Evolutionary conservation across 2,329 filamentous ascomycete genomes (phyloP).

Genomic region (Verticillium tricorpus): DNA sequence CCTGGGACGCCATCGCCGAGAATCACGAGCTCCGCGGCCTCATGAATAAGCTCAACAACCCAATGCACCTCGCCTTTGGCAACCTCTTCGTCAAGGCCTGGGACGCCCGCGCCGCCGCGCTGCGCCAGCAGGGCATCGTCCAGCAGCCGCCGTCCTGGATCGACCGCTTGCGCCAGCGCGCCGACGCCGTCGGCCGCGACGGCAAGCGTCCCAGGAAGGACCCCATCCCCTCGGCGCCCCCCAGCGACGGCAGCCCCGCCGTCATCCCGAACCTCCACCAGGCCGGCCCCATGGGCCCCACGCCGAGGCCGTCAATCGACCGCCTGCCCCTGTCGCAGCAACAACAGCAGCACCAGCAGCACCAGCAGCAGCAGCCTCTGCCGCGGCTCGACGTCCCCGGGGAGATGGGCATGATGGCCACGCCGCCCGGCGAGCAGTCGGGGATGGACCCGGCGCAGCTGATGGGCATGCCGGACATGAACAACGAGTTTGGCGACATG

Average conservation of each 20-base stretch:
- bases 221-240: constrained; percentile 1
- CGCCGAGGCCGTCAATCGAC: background rate
- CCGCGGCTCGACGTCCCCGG: constrained; percentile 10
- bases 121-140: constrained; percentile 37
- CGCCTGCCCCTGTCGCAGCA: background rate
- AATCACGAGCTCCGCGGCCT: constrained; percentile 50
- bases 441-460: constrained; percentile 4
- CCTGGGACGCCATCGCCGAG: constrained; percentile 52
- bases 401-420: constrained; percentile 24
- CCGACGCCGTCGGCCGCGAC: constrained; percentile 24
- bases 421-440: constrained; percentile 18
- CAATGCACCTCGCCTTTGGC: constrained; percentile 54
- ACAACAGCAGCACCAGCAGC: constrained; percentile 6
- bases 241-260: background rate
- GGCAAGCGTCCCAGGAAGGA: constrained; percentile 11
- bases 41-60: constrained; percentile 44
- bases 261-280: background rate
- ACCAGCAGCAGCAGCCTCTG: constrained; percentile 15
- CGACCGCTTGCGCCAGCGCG: constrained; percentile 38
- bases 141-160: constrained; percentile 43
- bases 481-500: constrained; percentile 32
- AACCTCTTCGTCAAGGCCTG: constrained; percentile 58
- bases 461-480: constrained; percentile 15
- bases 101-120: constrained; percentile 49
- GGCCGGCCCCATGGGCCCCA: background rate